phyloP scores from a whole-genome alignment of 441 rosid species.

The Euphorbia celastroides region DNA sequence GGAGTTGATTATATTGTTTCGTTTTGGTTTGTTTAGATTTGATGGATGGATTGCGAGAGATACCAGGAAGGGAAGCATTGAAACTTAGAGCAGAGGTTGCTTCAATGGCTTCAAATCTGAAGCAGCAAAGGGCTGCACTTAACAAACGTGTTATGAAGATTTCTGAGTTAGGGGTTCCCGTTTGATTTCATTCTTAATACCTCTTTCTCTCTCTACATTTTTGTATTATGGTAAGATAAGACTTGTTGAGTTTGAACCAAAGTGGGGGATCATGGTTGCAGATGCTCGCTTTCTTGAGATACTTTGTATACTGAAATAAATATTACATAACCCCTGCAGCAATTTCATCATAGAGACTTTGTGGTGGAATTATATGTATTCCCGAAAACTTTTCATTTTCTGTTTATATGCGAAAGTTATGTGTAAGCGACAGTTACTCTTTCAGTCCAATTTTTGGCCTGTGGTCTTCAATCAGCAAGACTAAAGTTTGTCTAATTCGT shows the following conservation, averaged over 20 bases:
- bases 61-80: conserved; percentile 83
- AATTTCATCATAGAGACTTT: neutral
- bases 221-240: neutral
- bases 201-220: neutral
- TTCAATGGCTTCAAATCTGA: conserved; percentile 59
- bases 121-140: conserved; percentile 46
- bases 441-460: too few relatives aligned
- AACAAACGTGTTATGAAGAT: conserved; percentile 70
- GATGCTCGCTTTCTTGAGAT: neutral
- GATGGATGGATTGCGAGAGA: conserved; percentile 83
- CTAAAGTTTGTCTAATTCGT: too few relatives aligned
- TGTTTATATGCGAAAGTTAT: neutral
- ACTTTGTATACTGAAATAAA: neutral
- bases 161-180: conserved; percentile 71
- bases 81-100: conserved; percentile 97
- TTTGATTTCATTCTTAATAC: conserved; percentile 29
- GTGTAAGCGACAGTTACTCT: too few relatives aligned
- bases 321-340: neutral
- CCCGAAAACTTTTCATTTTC: neutral
- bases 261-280: neutral
- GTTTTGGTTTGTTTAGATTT: conserved; percentile 38
- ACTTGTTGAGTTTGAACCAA: neutral
- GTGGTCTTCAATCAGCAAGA: too few relatives aligned
- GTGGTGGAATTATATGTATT: neutral
- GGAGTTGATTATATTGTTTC: neutral